Conservation (phyloP, 1,284 basidiomycete species). For the Cryptococcus neoformans region DNA sequence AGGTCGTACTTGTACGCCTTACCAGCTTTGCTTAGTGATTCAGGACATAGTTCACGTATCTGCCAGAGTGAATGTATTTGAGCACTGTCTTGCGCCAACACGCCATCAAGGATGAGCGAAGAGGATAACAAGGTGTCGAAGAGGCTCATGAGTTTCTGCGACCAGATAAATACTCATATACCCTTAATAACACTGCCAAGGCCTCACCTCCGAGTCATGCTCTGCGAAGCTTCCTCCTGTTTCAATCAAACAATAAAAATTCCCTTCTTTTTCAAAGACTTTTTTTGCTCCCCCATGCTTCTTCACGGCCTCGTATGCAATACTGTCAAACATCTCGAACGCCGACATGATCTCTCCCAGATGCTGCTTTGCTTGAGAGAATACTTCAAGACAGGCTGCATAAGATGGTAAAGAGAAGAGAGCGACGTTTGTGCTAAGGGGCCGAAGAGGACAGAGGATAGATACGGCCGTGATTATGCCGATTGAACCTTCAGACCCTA, state of each 20-base stretch:
- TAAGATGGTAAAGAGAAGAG: slow-evolving; percentile 35
- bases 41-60: slow-evolving; percentile 86
- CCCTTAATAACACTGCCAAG: background rate
- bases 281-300: slow-evolving; percentile 35
- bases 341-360: slow-evolving; percentile 79
- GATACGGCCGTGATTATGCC: slow-evolving; percentile 94
- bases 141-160: slow-evolving; percentile 78
- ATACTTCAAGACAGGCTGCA: slow-evolving; percentile 54
- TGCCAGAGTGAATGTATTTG: slow-evolving; percentile 91
- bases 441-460: slow-evolving; percentile 88
- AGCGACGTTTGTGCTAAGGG: slow-evolving; percentile 52
- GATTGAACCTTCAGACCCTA: slow-evolving; percentile 93
- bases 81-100: slow-evolving; percentile 66
- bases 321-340: slow-evolving; percentile 89
- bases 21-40: slow-evolving; percentile 89
- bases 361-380: slow-evolving; percentile 50
- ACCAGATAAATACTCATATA: background rate
- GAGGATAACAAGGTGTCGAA: slow-evolving; percentile 76
- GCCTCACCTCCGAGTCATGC: background rate
- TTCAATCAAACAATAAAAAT: slow-evolving; percentile 52
- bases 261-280: slow-evolving; percentile 59
- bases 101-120: slow-evolving; percentile 42
- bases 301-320: slow-evolving; percentile 51
- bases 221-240: background rate
- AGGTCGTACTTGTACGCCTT: slow-evolving; percentile 50